These are phyloP conservation scores for Psilocybe subaeruginosa DNA, from an alignment of 768 basidiomycete genomes.

Conservation along the genomic window DNA sequence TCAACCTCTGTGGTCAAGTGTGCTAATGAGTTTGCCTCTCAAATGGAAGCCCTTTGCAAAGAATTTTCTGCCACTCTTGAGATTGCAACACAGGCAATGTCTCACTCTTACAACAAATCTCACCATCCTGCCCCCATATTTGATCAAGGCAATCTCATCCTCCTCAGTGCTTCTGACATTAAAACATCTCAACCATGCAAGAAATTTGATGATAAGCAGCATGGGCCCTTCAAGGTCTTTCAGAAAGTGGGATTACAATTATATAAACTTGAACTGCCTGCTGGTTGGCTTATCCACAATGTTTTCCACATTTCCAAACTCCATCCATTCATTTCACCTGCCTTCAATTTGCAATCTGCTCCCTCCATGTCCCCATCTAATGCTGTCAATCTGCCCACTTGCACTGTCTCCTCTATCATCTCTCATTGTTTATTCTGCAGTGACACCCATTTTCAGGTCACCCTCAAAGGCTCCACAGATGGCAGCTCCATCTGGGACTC, in stretches of 20 bases:
- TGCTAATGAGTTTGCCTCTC: conserved; percentile 21
- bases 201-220: conserved; percentile 24
- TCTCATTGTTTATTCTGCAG: no score
- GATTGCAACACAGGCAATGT: conserved; percentile 19
- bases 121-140: not conserved
- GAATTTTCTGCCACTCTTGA: conserved; percentile 17
- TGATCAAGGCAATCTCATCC: conserved; percentile 23
- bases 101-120: not conserved
- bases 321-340: not conserved
- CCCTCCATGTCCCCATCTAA: no score
- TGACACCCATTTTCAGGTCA: no score
- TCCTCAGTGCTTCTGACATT: conserved; percentile 23
- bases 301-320: conserved; percentile 18
- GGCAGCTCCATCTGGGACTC: no score
- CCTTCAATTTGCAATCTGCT: not conserved
- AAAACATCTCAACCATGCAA: conserved; percentile 11
- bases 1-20: conserved; percentile 14
- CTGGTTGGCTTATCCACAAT: conserved; percentile 17
- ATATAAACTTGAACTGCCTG: conserved; percentile 24
- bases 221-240: conserved; percentile 29
- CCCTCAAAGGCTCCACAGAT: no score
- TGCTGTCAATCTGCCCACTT: no score
- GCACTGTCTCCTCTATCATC: no score
- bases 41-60: conserved; percentile 21
- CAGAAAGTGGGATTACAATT: conserved; percentile 15